Conservation (phyloP, 169 alveolate genomes). For the Plasmodium cynomolgi region DNA sequence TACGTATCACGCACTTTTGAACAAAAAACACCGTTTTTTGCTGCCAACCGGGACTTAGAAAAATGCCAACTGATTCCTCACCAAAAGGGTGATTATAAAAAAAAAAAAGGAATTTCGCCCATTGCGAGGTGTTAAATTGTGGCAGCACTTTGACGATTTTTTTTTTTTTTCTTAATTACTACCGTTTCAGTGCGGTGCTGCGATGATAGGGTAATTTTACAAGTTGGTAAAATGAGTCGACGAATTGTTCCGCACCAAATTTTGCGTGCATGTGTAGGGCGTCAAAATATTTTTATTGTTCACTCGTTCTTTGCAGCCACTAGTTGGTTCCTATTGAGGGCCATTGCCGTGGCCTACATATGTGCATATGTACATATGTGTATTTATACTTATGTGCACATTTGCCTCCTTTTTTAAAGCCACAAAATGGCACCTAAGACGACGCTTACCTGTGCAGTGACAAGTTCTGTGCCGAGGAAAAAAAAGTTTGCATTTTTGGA, state of each 20-base stretch:
- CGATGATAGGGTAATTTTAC: background rate
- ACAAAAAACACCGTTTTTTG: background rate
- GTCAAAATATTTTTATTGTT: background rate
- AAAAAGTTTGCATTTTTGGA: background rate
- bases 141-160: background rate
- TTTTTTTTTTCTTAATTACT: background rate
- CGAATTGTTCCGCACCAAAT: background rate
- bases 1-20: background rate
- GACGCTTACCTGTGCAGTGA: background rate
- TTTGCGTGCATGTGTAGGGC: background rate
- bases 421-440: background rate
- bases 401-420: background rate
- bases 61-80: background rate
- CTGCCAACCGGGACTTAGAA: background rate
- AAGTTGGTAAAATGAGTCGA: background rate
- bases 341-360: background rate
- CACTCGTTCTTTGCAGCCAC: background rate
- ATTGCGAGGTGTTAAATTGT: background rate
- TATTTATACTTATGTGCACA: background rate
- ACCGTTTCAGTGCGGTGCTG: background rate
- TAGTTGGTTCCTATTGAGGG: background rate
- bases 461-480: background rate
- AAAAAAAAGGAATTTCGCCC: background rate
- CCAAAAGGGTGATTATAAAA: background rate
- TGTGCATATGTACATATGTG: background rate